Conservation (phyloP, 2,329 filamentous ascomycete genomes). For the Pseudogymnoascus sp. region DNA sequence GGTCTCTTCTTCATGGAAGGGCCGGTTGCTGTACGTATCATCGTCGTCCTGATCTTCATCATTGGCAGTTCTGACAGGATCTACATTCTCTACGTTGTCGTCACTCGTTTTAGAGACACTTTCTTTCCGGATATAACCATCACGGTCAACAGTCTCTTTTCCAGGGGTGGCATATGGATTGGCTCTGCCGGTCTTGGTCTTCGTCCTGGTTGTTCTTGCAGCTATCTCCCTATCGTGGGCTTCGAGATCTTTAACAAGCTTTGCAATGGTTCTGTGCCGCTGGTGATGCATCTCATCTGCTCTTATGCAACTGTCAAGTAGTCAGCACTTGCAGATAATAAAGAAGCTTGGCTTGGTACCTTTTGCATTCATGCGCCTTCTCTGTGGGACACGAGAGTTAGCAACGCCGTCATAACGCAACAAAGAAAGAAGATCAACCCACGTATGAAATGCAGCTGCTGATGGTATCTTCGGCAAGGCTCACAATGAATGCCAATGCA, state of each 20-base stretch:
- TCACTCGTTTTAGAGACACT: background rate
- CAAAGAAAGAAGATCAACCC: slow-evolving; percentile 11
- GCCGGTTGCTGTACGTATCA: background rate
- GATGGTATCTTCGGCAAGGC: slow-evolving; percentile 29
- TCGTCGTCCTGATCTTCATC: background rate
- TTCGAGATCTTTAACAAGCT: slow-evolving; percentile 21
- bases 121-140: background rate
- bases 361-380: slow-evolving; percentile 26
- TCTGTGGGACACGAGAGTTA: slow-evolving; percentile 16
- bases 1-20: background rate
- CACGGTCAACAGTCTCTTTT: background rate
- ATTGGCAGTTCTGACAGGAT: background rate
- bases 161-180: background rate
- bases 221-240: slow-evolving; percentile 17
- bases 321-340: slow-evolving; percentile 9
- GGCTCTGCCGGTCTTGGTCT: background rate
- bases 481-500: slow-evolving; percentile 30
- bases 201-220: background rate
- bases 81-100: background rate
- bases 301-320: slow-evolving; percentile 22
- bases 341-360: slow-evolving; percentile 18
- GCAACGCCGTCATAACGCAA: background rate
- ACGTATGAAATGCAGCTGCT: slow-evolving; percentile 29
- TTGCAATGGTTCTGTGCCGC: slow-evolving; percentile 27
- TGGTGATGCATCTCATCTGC: slow-evolving; percentile 28